phyloP scores from a whole-genome alignment of 176 grass and related monocot species.

The Oryza meridionalis region DNA sequence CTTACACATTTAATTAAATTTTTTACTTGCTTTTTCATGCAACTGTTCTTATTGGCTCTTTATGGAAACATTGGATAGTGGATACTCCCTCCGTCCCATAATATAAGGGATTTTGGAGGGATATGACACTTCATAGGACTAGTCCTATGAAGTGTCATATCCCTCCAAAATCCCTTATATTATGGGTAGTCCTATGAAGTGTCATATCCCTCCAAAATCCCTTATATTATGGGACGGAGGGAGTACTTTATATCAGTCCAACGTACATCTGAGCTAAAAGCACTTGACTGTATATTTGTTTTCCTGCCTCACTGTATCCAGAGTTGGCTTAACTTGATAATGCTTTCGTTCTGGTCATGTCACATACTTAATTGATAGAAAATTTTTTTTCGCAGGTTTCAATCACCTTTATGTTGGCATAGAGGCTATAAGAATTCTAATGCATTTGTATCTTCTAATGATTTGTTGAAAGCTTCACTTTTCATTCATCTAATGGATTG shows the following conservation, averaged over 20 bases:
- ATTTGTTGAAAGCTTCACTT: constrained; percentile 7
- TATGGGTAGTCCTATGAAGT: too few species aligned
- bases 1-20: not conserved
- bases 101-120: too few species aligned
- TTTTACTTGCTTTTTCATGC: not conserved
- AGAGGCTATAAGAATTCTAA: not conserved
- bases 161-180: too few species aligned
- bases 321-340: constrained; percentile 11
- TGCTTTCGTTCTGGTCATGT: not conserved
- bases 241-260: not conserved
- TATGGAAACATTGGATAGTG: not conserved
- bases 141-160: too few species aligned
- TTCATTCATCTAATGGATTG: not conserved
- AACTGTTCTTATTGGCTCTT: constrained; percentile 1
- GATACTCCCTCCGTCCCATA: too few species aligned
- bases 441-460: not conserved
- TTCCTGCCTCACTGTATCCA: not conserved
- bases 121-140: too few species aligned
- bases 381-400: not conserved
- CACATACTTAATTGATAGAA: not conserved
- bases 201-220: too few species aligned
- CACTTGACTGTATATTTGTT: not conserved
- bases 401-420: not conserved
- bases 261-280: not conserved
- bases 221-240: too few species aligned